Percentiles rank a stretch among this genome's conserved stretches.
phyloP scores from a whole-genome alignment of 257 asterid genomes.

The Fraxinus anomala region DNA sequence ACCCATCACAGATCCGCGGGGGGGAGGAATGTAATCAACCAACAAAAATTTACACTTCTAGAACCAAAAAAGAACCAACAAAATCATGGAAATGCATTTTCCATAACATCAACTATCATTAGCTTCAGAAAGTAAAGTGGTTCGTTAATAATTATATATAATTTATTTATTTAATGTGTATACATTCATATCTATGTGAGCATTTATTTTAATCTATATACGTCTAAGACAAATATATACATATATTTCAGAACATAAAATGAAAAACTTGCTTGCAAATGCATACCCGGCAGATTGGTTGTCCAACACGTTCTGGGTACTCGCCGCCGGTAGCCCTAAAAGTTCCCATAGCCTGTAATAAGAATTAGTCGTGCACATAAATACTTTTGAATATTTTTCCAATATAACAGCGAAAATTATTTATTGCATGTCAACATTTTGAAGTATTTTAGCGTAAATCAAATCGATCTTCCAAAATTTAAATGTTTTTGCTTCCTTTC shows the following conservation, averaged over 20 bases:
- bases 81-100: conserved; percentile 19
- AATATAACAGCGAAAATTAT: not conserved
- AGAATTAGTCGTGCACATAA: conserved; percentile 4
- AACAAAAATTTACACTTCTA: not conserved
- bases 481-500: conserved; percentile 18
- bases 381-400: conserved; percentile 13
- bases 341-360: conserved; percentile 64
- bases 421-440: conserved; percentile 20
- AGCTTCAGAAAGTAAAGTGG: not conserved
- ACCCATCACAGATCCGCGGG: not conserved
- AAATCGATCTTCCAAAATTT: conserved; percentile 20
- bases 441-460: conserved; percentile 8
- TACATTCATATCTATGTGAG: not conserved
- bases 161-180: not conserved
- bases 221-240: not conserved
- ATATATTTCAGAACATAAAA: not conserved
- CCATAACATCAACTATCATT: conserved; percentile 10
- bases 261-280: conserved; percentile 5
- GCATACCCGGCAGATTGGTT: conserved; percentile 84
- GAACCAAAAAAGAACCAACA: conserved; percentile 9
- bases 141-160: not conserved
- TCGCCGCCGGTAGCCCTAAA: conserved; percentile 67
- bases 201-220: not conserved
- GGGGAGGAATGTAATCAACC: not conserved
- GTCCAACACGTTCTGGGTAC: conserved; percentile 75